These are phyloP conservation scores for Pontederia crassipes DNA, from an alignment of 176 grass and related monocot genomes.

Conservation along the genomic window DNA sequence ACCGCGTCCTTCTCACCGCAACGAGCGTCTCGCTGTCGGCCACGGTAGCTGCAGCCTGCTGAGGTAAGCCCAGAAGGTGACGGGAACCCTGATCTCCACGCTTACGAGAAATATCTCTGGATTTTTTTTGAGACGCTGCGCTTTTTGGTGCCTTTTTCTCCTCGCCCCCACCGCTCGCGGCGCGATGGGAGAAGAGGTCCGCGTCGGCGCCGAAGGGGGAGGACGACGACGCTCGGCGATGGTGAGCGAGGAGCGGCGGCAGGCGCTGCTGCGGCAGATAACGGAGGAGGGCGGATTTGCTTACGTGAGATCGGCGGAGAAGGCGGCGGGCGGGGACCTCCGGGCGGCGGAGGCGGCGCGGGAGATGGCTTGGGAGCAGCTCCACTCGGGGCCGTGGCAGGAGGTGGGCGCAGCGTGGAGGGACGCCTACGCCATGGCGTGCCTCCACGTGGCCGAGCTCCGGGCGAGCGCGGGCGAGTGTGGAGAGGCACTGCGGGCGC, in stretches of 20 bases:
- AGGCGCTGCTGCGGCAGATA: constrained; percentile 54
- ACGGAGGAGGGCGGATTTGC: constrained; percentile 90
- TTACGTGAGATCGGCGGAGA: constrained; percentile 74
- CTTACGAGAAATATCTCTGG: too few relatives aligned
- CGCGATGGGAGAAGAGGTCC: not conserved
- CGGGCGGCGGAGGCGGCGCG: constrained; percentile 73
- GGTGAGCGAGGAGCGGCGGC: constrained; percentile 50
- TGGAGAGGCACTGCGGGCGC: constrained; percentile 42
- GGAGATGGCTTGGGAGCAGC: constrained; percentile 98
- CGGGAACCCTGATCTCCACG: too few relatives aligned
- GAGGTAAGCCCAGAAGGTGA: too few relatives aligned
- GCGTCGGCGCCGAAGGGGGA: not conserved
- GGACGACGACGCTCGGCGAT: too few relatives aligned
- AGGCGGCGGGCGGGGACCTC: constrained; percentile 66
- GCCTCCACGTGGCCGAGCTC: constrained; percentile 54
- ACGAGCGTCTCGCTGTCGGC: too few relatives aligned
- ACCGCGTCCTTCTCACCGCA: too few relatives aligned
- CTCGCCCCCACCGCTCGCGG: too few relatives aligned
- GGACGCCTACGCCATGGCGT: constrained; percentile 80
- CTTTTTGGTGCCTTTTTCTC: too few relatives aligned
- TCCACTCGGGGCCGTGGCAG: constrained; percentile 64
- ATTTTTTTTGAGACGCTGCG: too few relatives aligned
- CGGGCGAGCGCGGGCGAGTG: constrained; percentile 29
- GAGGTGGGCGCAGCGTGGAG: constrained; percentile 56
- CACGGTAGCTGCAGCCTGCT: too few relatives aligned